Conservation (phyloP, 2,329 filamentous ascomycete genomes). For the Coniella lustricola region DNA sequence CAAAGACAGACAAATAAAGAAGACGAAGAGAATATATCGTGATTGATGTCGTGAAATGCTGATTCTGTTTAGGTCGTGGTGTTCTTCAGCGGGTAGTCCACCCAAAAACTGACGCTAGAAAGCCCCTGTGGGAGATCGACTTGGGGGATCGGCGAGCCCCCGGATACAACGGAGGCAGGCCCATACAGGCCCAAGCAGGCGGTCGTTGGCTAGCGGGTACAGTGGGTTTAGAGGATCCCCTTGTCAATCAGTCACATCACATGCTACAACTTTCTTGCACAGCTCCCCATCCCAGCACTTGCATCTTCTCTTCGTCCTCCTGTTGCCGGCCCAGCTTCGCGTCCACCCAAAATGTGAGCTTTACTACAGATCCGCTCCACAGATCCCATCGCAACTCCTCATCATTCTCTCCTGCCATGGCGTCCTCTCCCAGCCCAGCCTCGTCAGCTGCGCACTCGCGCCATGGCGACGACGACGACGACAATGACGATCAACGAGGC, state of each 20-base stretch:
- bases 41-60: too few relatives aligned
- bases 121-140: too few relatives aligned
- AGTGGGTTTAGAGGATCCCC: neutral
- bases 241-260: constrained; percentile 10
- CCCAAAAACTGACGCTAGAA: too few relatives aligned
- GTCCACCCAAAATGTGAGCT: constrained; percentile 10
- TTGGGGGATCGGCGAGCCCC: too few relatives aligned
- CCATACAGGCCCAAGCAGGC: too few relatives aligned
- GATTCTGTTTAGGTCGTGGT: too few relatives aligned
- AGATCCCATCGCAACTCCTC: neutral
- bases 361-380: constrained; percentile 6
- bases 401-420: neutral
- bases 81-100: too few relatives aligned
- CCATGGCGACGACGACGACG: neutral
- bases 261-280: neutral
- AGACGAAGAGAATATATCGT: too few relatives aligned
- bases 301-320: neutral
- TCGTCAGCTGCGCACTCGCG: constrained; percentile 11
- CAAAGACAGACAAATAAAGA: too few relatives aligned
- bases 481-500: too few relatives aligned
- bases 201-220: too few relatives aligned
- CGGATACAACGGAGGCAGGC: too few relatives aligned
- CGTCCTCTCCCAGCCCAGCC: constrained; percentile 8
- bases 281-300: neutral
- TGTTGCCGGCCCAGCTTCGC: neutral